A percentile compares a stretch with the other conserved stretches of the same genome.
Conservation (phyloP, 1,284 basidiomycete genomes). For the Filobasidium uniguttulatum region DNA sequence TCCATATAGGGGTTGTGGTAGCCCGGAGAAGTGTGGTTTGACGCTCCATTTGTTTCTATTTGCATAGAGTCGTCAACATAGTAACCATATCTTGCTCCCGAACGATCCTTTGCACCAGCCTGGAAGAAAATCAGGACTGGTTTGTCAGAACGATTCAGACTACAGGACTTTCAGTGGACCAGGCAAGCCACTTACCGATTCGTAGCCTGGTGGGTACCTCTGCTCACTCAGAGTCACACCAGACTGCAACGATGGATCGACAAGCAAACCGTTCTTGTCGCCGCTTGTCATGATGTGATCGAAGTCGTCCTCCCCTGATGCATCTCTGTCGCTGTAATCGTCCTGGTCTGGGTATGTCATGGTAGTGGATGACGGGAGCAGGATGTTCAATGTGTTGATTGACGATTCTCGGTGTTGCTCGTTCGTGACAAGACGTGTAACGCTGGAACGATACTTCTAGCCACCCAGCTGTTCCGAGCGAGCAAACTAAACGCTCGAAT, state of each 20-base stretch:
- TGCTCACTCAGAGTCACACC: background rate
- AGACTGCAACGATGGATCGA: background rate
- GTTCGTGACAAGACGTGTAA: no score
- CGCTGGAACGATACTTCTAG: no score
- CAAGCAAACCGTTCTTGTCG: background rate
- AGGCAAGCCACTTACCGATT: background rate
- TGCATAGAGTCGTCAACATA: no score
- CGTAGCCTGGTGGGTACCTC: background rate
- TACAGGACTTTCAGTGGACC: background rate
- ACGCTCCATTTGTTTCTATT: no score
- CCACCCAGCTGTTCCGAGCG: no score
- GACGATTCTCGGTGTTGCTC: no score
- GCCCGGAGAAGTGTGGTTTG: no score
- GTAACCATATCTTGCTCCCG: no score
- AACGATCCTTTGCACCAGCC: background rate
- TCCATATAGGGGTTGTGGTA: no score
- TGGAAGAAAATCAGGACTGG: background rate
- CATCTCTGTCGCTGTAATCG: constrained; percentile 3
- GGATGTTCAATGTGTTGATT: no score
- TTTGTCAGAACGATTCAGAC: background rate
- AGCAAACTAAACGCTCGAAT: no score
- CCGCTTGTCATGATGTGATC: background rate
- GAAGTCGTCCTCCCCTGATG: constrained; percentile 3
- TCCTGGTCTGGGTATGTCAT: background rate
- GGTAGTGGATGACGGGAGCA: no score